These are phyloP conservation scores for Anisogramma anomala DNA, from an alignment of 2,329 filamentous ascomycete species.

Conservation along the genomic window DNA sequence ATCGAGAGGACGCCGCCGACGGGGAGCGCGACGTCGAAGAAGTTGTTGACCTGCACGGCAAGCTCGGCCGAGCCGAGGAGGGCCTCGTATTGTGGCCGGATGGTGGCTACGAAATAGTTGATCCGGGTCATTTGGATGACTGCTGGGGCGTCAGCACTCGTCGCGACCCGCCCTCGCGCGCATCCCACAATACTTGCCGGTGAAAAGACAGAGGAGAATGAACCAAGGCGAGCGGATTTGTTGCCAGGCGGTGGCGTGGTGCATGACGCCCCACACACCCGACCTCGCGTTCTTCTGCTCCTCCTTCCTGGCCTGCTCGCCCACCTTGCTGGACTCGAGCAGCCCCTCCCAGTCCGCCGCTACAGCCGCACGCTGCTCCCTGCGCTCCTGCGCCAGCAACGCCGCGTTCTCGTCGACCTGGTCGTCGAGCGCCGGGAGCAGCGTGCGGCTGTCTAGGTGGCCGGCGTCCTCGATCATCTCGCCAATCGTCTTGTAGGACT, in stretches of 20 bases:
- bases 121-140: constrained; percentile 67
- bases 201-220: constrained; percentile 71
- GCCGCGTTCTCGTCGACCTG: constrained; percentile 47
- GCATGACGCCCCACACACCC: constrained; percentile 80
- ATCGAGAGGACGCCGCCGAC: constrained; percentile 74
- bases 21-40: constrained; percentile 71
- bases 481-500: constrained; percentile 74
- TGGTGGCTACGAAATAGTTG: constrained; percentile 87
- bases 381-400: constrained; percentile 43
- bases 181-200: constrained; percentile 31
- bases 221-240: constrained; percentile 80
- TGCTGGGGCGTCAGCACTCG: background rate
- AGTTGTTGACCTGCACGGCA: constrained; percentile 62
- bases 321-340: constrained; percentile 50
- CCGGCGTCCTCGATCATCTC: constrained; percentile 69
- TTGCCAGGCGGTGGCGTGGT: constrained; percentile 55
- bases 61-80: constrained; percentile 51
- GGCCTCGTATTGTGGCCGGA: constrained; percentile 68
- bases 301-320: constrained; percentile 54
- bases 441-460: constrained; percentile 26
- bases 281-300: constrained; percentile 58
- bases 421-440: constrained; percentile 30
- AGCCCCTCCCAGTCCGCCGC: constrained; percentile 63
- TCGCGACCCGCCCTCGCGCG: background rate
- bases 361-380: constrained; percentile 48